Evolutionary conservation across 169 alveolate genomes (phyloP).

Genomic region (Cryptosporidium felis): DNA sequence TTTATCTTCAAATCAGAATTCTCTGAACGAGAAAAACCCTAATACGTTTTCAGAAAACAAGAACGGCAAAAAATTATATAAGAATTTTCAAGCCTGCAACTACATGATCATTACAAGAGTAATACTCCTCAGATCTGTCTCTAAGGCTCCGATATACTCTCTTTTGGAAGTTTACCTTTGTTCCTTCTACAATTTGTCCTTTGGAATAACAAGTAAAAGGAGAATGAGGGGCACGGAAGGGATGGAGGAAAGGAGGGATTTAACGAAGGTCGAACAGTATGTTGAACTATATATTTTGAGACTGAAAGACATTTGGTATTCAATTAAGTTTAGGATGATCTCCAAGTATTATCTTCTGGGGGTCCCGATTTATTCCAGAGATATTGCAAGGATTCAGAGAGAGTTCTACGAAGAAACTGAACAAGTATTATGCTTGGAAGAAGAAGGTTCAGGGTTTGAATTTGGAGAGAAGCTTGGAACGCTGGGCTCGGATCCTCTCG

Average conservation of each 20-base stretch:
- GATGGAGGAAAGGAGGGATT: not conserved
- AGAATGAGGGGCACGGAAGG: not conserved
- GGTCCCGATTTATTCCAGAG: slow-evolving; percentile 24
- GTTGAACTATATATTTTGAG: slow-evolving; percentile 9
- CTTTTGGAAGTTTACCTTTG: not conserved
- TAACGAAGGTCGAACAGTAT: not conserved
- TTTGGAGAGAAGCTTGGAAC: too few species aligned
- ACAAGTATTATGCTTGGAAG: too few species aligned
- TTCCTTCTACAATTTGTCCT: slow-evolving; percentile 12
- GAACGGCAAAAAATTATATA: too few species aligned
- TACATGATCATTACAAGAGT: slow-evolving; percentile 28
- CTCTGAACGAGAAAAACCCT: too few species aligned
- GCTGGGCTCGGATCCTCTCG: too few species aligned
- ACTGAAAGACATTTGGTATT: slow-evolving; percentile 41
- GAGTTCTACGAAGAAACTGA: not conserved
- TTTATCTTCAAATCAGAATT: too few species aligned
- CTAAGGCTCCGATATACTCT: not conserved
- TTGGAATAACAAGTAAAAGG: slow-evolving; percentile 14
- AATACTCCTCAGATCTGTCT: not conserved
- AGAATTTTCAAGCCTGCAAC: not conserved
- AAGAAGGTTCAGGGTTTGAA: too few species aligned
- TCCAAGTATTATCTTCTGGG: slow-evolving; percentile 27
- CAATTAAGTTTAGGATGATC: slow-evolving; percentile 33
- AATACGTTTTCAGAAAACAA: too few species aligned
- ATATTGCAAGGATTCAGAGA: slow-evolving; percentile 28